Evolutionary conservation across 2,329 filamentous ascomycete genomes (phyloP), one percentile per base, ranked within the genome.

Genomic region (Sclerotinia sclerotiorum): DNA sequence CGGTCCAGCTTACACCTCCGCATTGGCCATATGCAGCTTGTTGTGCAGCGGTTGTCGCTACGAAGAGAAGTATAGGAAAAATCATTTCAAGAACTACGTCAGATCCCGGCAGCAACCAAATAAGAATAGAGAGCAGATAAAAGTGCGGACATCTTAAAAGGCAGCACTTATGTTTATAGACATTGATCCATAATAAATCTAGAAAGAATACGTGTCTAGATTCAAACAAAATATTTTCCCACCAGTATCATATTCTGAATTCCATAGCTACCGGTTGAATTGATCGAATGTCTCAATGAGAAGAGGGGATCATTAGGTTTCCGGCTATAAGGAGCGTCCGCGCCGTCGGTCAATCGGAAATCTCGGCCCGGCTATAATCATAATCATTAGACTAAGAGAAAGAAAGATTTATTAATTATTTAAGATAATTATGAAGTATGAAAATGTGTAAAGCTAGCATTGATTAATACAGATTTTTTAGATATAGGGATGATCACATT

Each of bases 1-100:
- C 72, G 19, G 68, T 67, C 56, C 68, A 73, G 3, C 60, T 49
- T 56, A 69, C 39, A 65, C 73, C 73, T 58, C 73, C 73, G 46
- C 73, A 75, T 61, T 75, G 72, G 21, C 64, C 51, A 58, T 70
- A 75, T 7, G 35, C 35, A 29, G 42, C 27, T 32, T 70, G 64
- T n/a, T 62, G 60, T 17, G 60, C 60, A n/a, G 56, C 56, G 15
- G 24, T 17, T 29, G 24, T 13, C 5, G 56, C 42, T 21, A 44
- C 24, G 17, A 27, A 60, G 7, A 60, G 15, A 19, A 60, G 15
- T 44, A 60, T 17, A 60, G 17, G 17, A 29, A 46, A 17, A 27
- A 60, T 27, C 39, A 60, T 60, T 32, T 61, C 35, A 5, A 19
- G 24, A 27, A 46, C 17, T 19, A 27, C 17, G 29, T 46, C 17